phyloP scores from a whole-genome alignment of 768 basidiomycete genomes.

The Mycena venus region DNA sequence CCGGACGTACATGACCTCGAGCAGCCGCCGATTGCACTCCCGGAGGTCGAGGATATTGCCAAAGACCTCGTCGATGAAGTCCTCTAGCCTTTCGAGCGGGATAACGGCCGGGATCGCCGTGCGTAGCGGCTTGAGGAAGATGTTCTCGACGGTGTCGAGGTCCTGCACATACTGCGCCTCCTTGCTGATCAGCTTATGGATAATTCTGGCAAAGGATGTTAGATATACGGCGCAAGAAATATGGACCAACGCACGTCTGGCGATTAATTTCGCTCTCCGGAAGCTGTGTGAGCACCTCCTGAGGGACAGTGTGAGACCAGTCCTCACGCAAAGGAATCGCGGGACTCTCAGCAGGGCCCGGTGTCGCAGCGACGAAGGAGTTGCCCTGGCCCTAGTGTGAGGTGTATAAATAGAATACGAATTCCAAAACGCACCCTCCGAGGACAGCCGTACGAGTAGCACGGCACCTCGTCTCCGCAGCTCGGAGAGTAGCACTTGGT shows the following conservation, averaged over 20 bases:
- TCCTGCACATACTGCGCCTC: conserved; percentile 94
- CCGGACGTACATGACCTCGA: conserved; percentile 88
- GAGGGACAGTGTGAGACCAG: conserved; percentile 63
- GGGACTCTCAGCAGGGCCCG: conserved; percentile 45
- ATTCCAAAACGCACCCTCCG: conserved; percentile 50
- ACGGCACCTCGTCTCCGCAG: conserved; percentile 83
- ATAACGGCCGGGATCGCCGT: conserved; percentile 58
- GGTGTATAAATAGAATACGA: not conserved
- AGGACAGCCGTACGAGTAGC: conserved; percentile 89
- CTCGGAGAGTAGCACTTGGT: conserved; percentile 92
- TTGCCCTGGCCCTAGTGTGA: not conserved
- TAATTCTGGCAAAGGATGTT: conserved; percentile 61
- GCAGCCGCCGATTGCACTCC: conserved; percentile 82
- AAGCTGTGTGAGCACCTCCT: conserved; percentile 58
- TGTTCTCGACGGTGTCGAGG: conserved; percentile 83
- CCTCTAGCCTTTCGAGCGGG: conserved; percentile 71
- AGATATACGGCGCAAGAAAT: not conserved
- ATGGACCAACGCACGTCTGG: conserved; percentile 66
- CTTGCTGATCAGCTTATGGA: conserved; percentile 89
- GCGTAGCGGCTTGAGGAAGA: conserved; percentile 67
- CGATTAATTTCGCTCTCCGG: conserved; percentile 85
- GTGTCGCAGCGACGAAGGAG: not conserved
- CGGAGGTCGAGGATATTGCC: conserved; percentile 89
- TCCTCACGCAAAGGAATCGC: conserved; percentile 49
- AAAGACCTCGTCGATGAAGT: conserved; percentile 92